Percentiles rank a stretch among this genome's conserved stretches.
These are phyloP conservation scores for Fusarium scirpi DNA, from an alignment of 2,329 filamentous ascomycete species.

Conservation along the genomic window DNA sequence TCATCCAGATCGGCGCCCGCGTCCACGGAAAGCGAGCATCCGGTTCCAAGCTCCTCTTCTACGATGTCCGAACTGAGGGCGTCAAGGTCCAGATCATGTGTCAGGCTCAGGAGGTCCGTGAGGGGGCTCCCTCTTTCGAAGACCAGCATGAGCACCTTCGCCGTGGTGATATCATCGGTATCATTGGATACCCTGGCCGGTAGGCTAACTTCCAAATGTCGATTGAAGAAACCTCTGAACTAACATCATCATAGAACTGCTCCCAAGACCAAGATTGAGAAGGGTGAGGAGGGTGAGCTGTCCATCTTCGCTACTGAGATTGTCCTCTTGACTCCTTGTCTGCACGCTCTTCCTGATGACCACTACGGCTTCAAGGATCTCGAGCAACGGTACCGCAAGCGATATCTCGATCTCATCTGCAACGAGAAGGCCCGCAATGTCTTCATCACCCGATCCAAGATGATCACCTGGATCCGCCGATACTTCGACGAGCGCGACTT, in stretches of 20 bases:
- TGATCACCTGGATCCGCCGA: slow-evolving; percentile 86
- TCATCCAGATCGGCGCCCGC: slow-evolving; percentile 82
- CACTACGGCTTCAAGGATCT: slow-evolving; percentile 96
- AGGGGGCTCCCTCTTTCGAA: slow-evolving; percentile 76
- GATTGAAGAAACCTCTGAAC: background rate
- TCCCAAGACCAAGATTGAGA: slow-evolving; percentile 88
- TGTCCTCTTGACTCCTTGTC: slow-evolving; percentile 86
- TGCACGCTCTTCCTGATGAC: slow-evolving; percentile 81
- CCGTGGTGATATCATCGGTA: slow-evolving; percentile 90
- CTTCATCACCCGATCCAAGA: slow-evolving; percentile 86
- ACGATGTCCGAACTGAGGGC: slow-evolving; percentile 70
- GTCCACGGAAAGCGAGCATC: slow-evolving; percentile 89
- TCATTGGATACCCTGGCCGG: slow-evolving; percentile 48
- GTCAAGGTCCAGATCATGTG: slow-evolving; percentile 90
- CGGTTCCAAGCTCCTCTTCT: slow-evolving; percentile 90
- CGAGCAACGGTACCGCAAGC: slow-evolving; percentile 91
- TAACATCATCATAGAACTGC: slow-evolving; percentile 70
- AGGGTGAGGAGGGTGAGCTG: slow-evolving; percentile 81
- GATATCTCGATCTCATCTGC: slow-evolving; percentile 97
- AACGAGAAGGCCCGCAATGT: slow-evolving; percentile 88
- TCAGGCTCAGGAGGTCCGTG: slow-evolving; percentile 81
- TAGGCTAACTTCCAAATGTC: slow-evolving; percentile 21
- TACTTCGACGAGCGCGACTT: slow-evolving; percentile 93
- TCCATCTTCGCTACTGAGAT: slow-evolving; percentile 93
- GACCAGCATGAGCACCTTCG: slow-evolving; percentile 90